Percentiles rank a stretch among this genome's conserved stretches.
phyloP scores from a whole-genome alignment of 139 green algal genomes.

The Edaphochlamys debaryana region DNA sequence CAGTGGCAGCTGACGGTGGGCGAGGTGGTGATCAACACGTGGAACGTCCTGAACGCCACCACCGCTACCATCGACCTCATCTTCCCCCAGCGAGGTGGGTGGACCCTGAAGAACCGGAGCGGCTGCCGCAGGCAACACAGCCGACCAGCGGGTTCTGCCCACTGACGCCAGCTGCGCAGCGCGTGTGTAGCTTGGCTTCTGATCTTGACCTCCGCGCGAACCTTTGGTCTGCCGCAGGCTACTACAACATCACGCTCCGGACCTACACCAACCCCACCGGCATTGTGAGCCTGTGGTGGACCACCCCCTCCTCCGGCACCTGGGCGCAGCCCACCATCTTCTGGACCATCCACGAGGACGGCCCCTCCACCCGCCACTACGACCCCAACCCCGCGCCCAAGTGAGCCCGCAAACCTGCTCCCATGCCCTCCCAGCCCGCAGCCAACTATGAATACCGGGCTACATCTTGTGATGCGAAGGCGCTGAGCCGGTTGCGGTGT shows the following conservation, averaged over 20 bases:
- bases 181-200: too few relatives aligned
- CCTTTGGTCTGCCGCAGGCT: too few relatives aligned
- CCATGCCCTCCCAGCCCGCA: too few relatives aligned
- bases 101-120: too few relatives aligned
- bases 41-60: slow-evolving; percentile 8
- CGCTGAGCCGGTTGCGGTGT: too few relatives aligned
- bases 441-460: too few relatives aligned
- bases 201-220: too few relatives aligned
- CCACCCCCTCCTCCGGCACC: background rate
- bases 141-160: too few relatives aligned
- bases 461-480: too few relatives aligned
- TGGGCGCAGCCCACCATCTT: background rate
- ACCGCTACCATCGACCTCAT: background rate
- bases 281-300: background rate
- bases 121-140: too few relatives aligned
- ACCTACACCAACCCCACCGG: background rate
- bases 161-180: too few relatives aligned
- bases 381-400: background rate
- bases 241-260: slow-evolving; percentile 27
- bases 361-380: background rate
- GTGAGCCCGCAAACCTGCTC: too few relatives aligned
- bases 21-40: slow-evolving; percentile 6
- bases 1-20: slow-evolving; percentile 26
- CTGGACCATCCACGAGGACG: background rate
- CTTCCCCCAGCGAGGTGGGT: slow-evolving; percentile 14